These are phyloP conservation scores for Aechmea fasciata DNA, from an alignment of 176 grass and related monocot genomes.

Conservation along the genomic window DNA sequence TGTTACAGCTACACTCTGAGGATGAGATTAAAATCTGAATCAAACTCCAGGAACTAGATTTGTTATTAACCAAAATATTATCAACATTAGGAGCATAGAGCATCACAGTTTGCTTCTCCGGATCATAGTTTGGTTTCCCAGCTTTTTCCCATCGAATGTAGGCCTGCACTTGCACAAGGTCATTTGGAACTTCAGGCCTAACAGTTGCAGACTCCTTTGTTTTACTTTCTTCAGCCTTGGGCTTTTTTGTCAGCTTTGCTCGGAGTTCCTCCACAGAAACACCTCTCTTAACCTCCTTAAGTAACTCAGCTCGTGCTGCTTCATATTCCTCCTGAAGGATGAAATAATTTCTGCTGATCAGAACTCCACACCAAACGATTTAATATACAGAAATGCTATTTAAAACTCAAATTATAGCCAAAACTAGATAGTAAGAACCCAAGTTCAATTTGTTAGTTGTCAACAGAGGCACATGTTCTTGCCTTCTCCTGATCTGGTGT, in stretches of 20 bases:
- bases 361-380: not conserved
- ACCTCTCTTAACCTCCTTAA: constrained; percentile 66
- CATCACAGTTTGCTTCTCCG: constrained; percentile 68
- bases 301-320: constrained; percentile 75
- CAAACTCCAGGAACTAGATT: no score
- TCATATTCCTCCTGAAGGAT: constrained; percentile 82
- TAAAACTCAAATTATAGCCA: no score
- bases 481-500: constrained; percentile 85
- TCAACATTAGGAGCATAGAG: constrained; percentile 5
- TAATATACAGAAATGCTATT: no score
- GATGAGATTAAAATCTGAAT: no score
- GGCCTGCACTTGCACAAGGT: constrained; percentile 77
- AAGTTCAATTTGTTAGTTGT: constrained; percentile 1
- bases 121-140: constrained; percentile 84
- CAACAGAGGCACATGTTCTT: constrained; percentile 7
- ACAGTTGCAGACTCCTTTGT: constrained; percentile 17
- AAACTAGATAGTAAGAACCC: not conserved
- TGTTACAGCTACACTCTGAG: no score
- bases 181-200: constrained; percentile 39
- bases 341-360: not conserved
- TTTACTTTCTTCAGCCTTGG: constrained; percentile 35
- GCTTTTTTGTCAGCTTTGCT: constrained; percentile 59
- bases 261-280: constrained; percentile 61
- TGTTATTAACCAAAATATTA: not conserved
- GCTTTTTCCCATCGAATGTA: constrained; percentile 93